These are phyloP conservation scores for Pilasporangium apinafurcum DNA, from an alignment of 352 stramenopile genomes.

Conservation along the genomic window DNA sequence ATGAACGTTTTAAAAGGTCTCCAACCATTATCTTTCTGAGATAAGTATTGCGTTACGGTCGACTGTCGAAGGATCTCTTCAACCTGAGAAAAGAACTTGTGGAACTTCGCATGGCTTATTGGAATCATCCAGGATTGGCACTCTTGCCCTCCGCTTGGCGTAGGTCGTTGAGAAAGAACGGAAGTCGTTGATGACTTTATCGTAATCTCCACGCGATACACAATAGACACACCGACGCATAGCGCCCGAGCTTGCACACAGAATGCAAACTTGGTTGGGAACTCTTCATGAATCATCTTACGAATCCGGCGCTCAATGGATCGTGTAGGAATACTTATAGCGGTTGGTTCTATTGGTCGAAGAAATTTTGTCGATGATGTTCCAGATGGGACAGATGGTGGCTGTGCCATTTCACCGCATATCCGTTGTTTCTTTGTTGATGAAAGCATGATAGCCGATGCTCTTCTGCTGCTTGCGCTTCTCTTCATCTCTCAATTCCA, in stretches of 20 bases:
- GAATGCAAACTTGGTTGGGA: slow-evolving; percentile 38
- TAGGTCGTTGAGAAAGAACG: slow-evolving; percentile 9
- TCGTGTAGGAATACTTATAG: not conserved
- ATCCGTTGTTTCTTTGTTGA: too few relatives aligned
- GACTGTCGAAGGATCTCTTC: slow-evolving; percentile 31
- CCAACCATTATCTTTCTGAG: slow-evolving; percentile 20
- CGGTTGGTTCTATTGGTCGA: not conserved
- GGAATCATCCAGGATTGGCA: slow-evolving; percentile 49
- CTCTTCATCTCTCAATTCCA: too few relatives aligned
- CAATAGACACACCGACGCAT: slow-evolving; percentile 45
- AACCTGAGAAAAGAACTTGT: slow-evolving; percentile 35
- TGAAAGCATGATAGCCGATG: too few relatives aligned
- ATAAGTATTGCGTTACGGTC: slow-evolving; percentile 12
- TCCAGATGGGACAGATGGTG: too few relatives aligned
- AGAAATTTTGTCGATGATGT: too few relatives aligned
- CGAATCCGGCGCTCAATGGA: slow-evolving; percentile 37
- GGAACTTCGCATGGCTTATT: slow-evolving; percentile 56
- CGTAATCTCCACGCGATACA: slow-evolving; percentile 50
- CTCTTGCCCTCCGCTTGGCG: slow-evolving; percentile 7
- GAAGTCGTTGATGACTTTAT: slow-evolving; percentile 7
- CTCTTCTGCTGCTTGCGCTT: too few relatives aligned
- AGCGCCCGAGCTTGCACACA: slow-evolving; percentile 35
- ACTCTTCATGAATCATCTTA: slow-evolving; percentile 57
- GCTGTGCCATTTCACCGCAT: too few relatives aligned
- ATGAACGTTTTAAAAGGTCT: slow-evolving; percentile 44